These are phyloP conservation scores for Geotrichum aggregatum DNA, from an alignment of 1,139 yeast species.

Conservation along the genomic window DNA sequence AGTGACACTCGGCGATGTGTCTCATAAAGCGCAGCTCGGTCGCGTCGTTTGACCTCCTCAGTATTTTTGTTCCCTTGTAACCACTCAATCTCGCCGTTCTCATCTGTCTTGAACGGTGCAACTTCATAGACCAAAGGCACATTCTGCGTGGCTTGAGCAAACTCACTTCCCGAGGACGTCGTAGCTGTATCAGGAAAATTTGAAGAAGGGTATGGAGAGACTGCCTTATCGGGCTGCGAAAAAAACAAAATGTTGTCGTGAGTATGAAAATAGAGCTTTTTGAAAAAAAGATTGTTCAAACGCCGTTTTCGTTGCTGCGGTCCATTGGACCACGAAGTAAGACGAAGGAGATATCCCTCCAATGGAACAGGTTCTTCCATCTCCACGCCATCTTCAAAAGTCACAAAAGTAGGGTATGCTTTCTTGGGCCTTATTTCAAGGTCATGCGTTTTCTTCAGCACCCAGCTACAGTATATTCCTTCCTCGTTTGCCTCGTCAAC, in stretches of 20 bases:
- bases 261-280: slow-evolving; percentile 60
- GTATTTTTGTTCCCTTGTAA: slow-evolving; percentile 39
- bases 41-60: slow-evolving; percentile 48
- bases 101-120: slow-evolving; percentile 49
- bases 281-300: slow-evolving; percentile 45
- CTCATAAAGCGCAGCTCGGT: slow-evolving; percentile 57
- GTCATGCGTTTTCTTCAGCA: slow-evolving; percentile 44
- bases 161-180: slow-evolving; percentile 14
- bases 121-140: slow-evolving; percentile 45
- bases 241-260: slow-evolving; percentile 59
- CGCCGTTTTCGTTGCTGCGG: slow-evolving; percentile 37
- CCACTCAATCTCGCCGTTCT: slow-evolving; percentile 57
- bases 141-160: slow-evolving; percentile 27
- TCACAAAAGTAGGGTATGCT: slow-evolving; percentile 44
- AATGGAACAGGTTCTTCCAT: slow-evolving; percentile 58
- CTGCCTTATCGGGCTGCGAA: slow-evolving; percentile 51
- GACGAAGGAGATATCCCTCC: slow-evolving; percentile 71
- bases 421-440: slow-evolving; percentile 56
- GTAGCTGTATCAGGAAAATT: not conserved
- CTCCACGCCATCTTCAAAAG: slow-evolving; percentile 24
- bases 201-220: slow-evolving; percentile 55
- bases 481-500: slow-evolving; percentile 50
- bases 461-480: slow-evolving; percentile 46
- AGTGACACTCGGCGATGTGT: slow-evolving; percentile 57
- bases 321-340: slow-evolving; percentile 46